Evolutionary conservation across 2,329 filamentous ascomycete species (phyloP), one percentile per base, ranked within the genome.

Genomic region (Fusarium floridanum): DNA sequence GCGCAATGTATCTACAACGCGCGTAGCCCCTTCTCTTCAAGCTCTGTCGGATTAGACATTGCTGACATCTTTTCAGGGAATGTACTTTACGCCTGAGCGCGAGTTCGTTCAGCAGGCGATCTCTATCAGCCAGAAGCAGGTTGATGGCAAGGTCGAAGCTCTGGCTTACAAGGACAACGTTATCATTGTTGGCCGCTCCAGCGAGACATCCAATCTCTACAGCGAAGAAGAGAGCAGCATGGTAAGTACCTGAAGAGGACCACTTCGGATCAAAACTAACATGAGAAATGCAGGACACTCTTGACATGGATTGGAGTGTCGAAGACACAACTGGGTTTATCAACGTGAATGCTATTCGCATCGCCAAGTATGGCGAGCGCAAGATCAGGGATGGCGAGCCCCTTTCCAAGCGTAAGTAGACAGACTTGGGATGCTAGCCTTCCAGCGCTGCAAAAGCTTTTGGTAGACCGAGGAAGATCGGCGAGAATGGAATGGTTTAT

Each of bases 121-220:
- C 37, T n/a, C 57, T 41, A 14, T 61, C 57, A 61, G 57, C 37
- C 57, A 61, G 57, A 43, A 61, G 57, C 57, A 43, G 57, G 57
- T 61, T 61, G 57, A 61, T 61, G 57, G 57, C 57, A 61, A 61
- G 57, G 57, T 61, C 57, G 57, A 61, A 61, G 57, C 57, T 61
- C 34, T 61, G 57, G 57, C 57, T 29, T 61, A 61, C 57, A 61
- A 61, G 57, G 57, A 37, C 57, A 61, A 61, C 57, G 37, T 43
- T 8, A 61, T 61, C 57, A 61, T 61, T 37, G 57, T 61, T 61
- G 57, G 57, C 57, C 57, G 57, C 57, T 61, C 57, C 37, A 61
- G 57, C 57, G 57, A 61, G 57, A 61, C 57, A 61, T 61, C 57
- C 57, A 61, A 61, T 22, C 57, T 61, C 57, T 61, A 61, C 57